phyloP scores from a whole-genome alignment of 768 basidiomycete genomes.

The Baorangia bicolor region DNA sequence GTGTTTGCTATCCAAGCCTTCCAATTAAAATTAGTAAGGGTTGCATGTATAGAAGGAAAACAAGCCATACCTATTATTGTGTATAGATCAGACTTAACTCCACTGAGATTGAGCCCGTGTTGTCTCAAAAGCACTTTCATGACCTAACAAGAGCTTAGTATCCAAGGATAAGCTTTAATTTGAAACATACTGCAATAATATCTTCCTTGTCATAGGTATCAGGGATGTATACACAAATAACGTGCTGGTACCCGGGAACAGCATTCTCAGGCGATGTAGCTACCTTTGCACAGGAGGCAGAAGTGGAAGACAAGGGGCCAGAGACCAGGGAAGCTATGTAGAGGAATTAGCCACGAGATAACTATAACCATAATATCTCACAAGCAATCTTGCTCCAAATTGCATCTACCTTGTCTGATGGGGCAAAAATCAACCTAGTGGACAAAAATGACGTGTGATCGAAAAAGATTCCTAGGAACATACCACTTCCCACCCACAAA shows the following conservation, averaged over 20 bases:
- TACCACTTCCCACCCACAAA: conserved; percentile 71
- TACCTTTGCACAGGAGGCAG: conserved; percentile 60
- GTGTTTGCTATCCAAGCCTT: conserved; percentile 78
- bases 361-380: conserved; percentile 29
- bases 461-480: not conserved
- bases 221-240: conserved; percentile 72
- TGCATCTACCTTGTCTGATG: conserved; percentile 57
- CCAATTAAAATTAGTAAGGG: not conserved
- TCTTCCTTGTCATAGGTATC: conserved; percentile 64
- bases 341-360: not conserved
- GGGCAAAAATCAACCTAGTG: conserved; percentile 66
- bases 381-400: conserved; percentile 65
- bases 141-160: conserved; percentile 37
- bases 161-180: not conserved
- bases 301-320: conserved; percentile 60
- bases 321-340: conserved; percentile 58
- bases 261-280: conserved; percentile 57
- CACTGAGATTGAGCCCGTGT: conserved; percentile 63
- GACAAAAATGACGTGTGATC: not conserved
- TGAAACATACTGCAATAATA: conserved; percentile 48
- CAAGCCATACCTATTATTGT: conserved; percentile 51
- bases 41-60: not conserved
- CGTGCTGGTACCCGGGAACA: conserved; percentile 53
- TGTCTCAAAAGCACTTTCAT: conserved; percentile 66
- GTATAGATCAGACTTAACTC: conserved; percentile 73